Conservation (phyloP, 164 flowering plant genomes). For the Houttuynia cordata region DNA sequence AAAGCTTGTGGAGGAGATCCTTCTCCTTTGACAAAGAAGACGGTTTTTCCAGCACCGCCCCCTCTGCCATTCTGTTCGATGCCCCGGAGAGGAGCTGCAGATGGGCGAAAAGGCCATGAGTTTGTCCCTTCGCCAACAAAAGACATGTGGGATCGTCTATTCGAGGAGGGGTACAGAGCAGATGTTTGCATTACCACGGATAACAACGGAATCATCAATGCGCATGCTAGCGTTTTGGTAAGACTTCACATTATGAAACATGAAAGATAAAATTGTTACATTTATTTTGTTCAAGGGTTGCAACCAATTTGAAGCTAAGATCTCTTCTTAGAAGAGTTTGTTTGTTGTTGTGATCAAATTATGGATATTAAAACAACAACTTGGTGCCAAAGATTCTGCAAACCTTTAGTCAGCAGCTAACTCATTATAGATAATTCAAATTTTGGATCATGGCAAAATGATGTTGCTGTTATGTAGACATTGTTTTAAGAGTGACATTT, state of each 20-base stretch:
- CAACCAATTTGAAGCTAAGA: background rate
- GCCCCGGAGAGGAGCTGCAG: background rate
- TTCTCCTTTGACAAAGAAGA: background rate
- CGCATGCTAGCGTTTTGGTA: conserved; percentile 67
- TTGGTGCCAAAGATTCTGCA: no score
- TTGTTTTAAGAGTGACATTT: background rate
- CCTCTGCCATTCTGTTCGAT: background rate
- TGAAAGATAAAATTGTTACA: background rate
- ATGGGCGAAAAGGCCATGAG: no score
- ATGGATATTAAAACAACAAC: no score
- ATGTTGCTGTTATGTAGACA: background rate
- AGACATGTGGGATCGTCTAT: conserved; percentile 59
- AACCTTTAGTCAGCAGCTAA: no score
- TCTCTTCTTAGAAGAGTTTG: background rate
- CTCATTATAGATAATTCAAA: background rate
- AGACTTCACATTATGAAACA: conserved; percentile 11
- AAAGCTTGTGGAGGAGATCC: background rate
- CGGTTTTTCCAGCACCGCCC: background rate
- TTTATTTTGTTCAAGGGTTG: background rate
- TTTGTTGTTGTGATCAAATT: background rate
- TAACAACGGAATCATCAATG: conserved; percentile 41
- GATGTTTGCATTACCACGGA: conserved; percentile 57
- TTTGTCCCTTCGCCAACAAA: conserved; percentile 18
- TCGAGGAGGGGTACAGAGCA: conserved; percentile 57
- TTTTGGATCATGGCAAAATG: background rate